phyloP scores from a whole-genome alignment of 2,329 filamentous ascomycete species.

The Colletotrichum cereale region DNA sequence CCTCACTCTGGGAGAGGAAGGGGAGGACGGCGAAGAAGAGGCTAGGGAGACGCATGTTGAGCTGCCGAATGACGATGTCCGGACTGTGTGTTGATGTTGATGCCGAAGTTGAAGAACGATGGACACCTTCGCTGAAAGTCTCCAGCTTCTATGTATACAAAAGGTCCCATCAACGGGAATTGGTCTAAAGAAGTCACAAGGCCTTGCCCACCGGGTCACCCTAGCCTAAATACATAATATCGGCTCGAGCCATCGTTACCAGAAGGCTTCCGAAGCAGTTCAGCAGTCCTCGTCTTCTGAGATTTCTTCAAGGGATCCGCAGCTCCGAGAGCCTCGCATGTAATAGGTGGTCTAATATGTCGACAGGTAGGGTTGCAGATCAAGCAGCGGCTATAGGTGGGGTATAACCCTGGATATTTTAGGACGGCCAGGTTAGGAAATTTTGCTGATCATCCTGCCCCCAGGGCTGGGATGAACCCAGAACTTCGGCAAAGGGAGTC shows the following conservation, averaged over 20 bases:
- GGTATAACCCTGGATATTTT: no score
- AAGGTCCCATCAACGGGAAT: background rate
- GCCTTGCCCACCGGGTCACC: background rate
- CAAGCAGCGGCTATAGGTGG: conserved; percentile 12
- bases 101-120: no score
- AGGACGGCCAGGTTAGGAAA: conserved; percentile 2
- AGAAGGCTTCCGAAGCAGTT: background rate
- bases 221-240: background rate
- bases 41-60: conserved; percentile 10
- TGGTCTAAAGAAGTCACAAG: background rate
- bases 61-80: background rate
- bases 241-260: background rate
- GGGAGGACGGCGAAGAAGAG: conserved; percentile 14
- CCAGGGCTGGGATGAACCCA: background rate
- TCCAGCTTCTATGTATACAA: background rate
- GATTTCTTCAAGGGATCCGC: background rate
- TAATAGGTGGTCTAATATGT: background rate
- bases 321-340: background rate
- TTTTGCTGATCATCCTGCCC: background rate
- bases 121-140: no score
- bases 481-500: conserved; percentile 16
- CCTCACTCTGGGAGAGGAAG: background rate
- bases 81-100: background rate
- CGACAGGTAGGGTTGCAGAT: background rate
- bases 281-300: background rate